A percentile compares a stretch with the other conserved stretches of the same genome.
Evolutionary conservation across 2,329 filamentous ascomycete genomes (phyloP).

Genomic region (Botrytis pseudocinerea): DNA sequence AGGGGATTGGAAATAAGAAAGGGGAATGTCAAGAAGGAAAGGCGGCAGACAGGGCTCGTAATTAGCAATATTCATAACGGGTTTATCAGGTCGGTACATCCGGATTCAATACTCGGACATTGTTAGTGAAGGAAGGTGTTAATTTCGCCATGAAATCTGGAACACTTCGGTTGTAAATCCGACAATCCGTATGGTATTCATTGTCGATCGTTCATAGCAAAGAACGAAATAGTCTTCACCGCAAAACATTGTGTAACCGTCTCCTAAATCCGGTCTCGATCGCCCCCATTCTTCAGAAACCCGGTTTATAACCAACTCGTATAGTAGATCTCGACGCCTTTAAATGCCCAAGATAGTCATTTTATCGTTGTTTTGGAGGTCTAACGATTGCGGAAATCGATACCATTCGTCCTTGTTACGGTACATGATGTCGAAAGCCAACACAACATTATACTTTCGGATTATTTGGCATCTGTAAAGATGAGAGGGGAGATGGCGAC

Average conservation of each 20-base stretch:
- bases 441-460: slow-evolving; percentile 11
- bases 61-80: background rate
- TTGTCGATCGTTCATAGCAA: slow-evolving; percentile 19
- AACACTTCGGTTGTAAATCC: slow-evolving; percentile 11
- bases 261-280: slow-evolving; percentile 9
- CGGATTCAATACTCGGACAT: slow-evolving; percentile 12
- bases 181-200: background rate
- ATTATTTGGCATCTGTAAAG: slow-evolving; percentile 18
- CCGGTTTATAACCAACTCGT: background rate
- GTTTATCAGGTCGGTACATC: background rate
- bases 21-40: no score
- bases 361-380: background rate
- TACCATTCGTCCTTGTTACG: slow-evolving; percentile 11
- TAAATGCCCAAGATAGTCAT: slow-evolving; percentile 6
- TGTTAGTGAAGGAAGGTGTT: background rate
- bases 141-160: slow-evolving; percentile 8
- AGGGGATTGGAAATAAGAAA: background rate
- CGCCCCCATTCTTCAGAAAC: slow-evolving; percentile 13
- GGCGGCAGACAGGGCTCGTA: slow-evolving; percentile 1
- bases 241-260: slow-evolving; percentile 19
- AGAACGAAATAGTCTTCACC: slow-evolving; percentile 15
- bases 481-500: slow-evolving; percentile 20
- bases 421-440: background rate
- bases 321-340: slow-evolving; percentile 10
- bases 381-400: background rate